Base-by-base conservation (phyloP, 306 rosid species). In the Cotoneaster glaucophyllus region DNA sequence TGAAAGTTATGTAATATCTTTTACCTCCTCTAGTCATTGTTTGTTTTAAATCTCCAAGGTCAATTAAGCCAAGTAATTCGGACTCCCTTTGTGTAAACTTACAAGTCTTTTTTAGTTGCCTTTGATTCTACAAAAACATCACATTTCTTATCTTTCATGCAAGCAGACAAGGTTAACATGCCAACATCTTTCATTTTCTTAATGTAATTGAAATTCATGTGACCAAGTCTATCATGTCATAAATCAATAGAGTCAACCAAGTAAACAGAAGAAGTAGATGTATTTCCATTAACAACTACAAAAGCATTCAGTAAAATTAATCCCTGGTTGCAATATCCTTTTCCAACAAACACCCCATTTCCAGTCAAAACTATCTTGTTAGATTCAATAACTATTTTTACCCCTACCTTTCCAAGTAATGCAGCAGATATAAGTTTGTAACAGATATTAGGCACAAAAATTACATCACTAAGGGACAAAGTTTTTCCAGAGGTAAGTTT, bases 141-240 rank as follows among this genome's bases (percentile, higher is more conserved):
- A 41, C 34, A 56, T 5, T 73, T 66, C 3, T 66, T 13, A 21
- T 9, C 5, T 39, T 58, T 5, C 14, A n/a, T 3, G 29, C 3
- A 21, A 3, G 70, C 2, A 19, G 52, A n/a, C 5, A 34, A 66
- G 11, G 52, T 37, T 9, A 39, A 11, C 52, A n/a, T 19, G 3
- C 31, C 19, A 21, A 11, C 12, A n/a, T 71, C 76, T 71, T 71
- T 71, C 53, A 71, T 53, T 57, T 72, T 72, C 50, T 72, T 56
- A 5, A 72, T 31, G 6, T 56, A 72, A 19, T 10, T 14, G 19
- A 21, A 56, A 57, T 34, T 32, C 18, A 72, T 17, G 8, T 72
- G 34, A 32, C 67, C 66, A 11, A 72, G 50, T 56, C 34, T 34
- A 72, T 24, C 65, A 72, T 32, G 76, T 34, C 76, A 72, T 12